Conservation (phyloP, 495 filamentous ascomycete species). For the Friedmanniomyces endolithicus region DNA sequence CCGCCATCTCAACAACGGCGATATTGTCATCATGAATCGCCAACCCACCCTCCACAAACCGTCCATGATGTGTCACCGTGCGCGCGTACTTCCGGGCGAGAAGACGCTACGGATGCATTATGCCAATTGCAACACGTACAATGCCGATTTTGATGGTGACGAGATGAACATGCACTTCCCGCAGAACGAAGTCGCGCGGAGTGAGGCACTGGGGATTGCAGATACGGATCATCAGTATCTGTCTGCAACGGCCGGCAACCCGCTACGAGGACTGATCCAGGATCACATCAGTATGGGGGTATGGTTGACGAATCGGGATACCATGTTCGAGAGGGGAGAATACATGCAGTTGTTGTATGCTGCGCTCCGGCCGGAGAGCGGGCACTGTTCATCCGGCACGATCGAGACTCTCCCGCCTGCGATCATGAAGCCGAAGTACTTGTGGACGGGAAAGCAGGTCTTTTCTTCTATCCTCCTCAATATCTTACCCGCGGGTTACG, state of each 20-base stretch:
- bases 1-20: conserved; percentile 87
- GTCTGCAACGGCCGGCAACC: conserved; percentile 84
- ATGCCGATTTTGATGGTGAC: conserved; percentile 99
- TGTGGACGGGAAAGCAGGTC: conserved; percentile 98
- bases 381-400: conserved; percentile 56
- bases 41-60: conserved; percentile 99
- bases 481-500: conserved; percentile 60
- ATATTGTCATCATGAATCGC: conserved; percentile 97
- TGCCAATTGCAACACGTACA: conserved; percentile 98
- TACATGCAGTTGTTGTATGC: conserved; percentile 88
- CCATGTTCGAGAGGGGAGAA: conserved; percentile 77
- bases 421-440: conserved; percentile 61
- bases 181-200: conserved; percentile 85
- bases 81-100: conserved; percentile 80
- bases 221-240: conserved; percentile 97
- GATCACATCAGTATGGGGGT: conserved; percentile 96
- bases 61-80: conserved; percentile 98
- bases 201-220: conserved; percentile 82
- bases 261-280: conserved; percentile 91
- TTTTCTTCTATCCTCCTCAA: conserved; percentile 90
- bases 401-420: conserved; percentile 71
- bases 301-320: conserved; percentile 79
- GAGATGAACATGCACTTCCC: conserved; percentile 99
- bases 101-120: conserved; percentile 99
- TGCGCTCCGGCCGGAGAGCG: conserved; percentile 77